A percentile compares a stretch with the other conserved stretches of the same genome.
These are phyloP conservation scores for Phlebopus sp. DNA, from an alignment of 1,284 basidiomycete genomes.

Conservation along the genomic window DNA sequence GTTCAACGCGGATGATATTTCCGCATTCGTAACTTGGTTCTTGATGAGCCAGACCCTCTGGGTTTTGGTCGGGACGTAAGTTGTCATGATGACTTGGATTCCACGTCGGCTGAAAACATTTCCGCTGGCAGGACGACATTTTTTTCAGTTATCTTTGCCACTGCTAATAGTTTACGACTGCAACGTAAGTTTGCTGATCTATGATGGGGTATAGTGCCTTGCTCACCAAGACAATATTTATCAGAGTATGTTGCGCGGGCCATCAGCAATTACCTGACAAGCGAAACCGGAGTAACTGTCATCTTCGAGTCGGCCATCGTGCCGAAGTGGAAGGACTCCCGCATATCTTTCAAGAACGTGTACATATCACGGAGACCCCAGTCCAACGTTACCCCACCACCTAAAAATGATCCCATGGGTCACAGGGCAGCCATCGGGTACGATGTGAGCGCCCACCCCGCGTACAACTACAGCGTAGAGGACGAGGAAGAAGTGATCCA, in stretches of 20 bases:
- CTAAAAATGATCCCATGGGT: constrained; percentile 26
- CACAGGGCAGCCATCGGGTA: constrained; percentile 65
- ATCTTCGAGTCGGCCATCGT: constrained; percentile 98
- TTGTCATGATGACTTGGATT: constrained; percentile 15
- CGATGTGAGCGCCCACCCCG: constrained; percentile 72
- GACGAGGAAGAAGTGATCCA: constrained; percentile 35
- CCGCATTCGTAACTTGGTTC: constrained; percentile 94
- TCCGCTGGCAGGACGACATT: constrained; percentile 77
- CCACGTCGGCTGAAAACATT: constrained; percentile 12
- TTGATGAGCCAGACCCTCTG: constrained; percentile 92
- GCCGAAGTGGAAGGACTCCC: constrained; percentile 95
- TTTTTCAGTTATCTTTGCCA: constrained; percentile 90
- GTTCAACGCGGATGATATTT: constrained; percentile 97
- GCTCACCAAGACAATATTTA: constrained; percentile 1
- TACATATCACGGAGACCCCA: constrained; percentile 83
- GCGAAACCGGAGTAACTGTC: constrained; percentile 90
- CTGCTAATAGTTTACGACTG: constrained; percentile 85
- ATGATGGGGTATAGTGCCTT: neutral
- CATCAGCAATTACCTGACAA: constrained; percentile 91
- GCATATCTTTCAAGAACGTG: constrained; percentile 95
- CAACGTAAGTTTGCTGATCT: constrained; percentile 57
- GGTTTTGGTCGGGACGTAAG: constrained; percentile 93
- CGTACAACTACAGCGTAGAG: constrained; percentile 61
- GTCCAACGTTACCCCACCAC: constrained; percentile 13
- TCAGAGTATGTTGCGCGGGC: constrained; percentile 84